Evolutionary conservation across 495 filamentous ascomycete genomes (phyloP).

Genomic region (Aspergillus cristatus): DNA sequence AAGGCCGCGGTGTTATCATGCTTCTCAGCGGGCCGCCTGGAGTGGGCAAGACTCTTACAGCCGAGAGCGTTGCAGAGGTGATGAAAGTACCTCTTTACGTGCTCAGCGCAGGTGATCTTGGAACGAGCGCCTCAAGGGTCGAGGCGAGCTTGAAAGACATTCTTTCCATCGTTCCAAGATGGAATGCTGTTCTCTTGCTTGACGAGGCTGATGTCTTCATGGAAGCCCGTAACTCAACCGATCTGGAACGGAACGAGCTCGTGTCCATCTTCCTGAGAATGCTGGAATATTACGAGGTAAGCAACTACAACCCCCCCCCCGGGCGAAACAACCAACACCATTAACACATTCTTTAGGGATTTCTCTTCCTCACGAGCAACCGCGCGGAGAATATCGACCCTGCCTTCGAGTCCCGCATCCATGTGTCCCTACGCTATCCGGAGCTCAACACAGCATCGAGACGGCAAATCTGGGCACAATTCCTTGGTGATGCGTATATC

Average conservation of each 20-base stretch:
- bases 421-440: conserved; percentile 38
- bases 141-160: conserved; percentile 42
- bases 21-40: conserved; percentile 34
- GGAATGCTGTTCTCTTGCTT: conserved; percentile 37
- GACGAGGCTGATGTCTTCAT: conserved; percentile 42
- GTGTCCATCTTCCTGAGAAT: conserved; percentile 44
- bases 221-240: conserved; percentile 22
- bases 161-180: conserved; percentile 38
- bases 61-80: conserved; percentile 26
- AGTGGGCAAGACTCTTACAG: conserved; percentile 36
- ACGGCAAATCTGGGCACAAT: conserved; percentile 21
- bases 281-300: conserved; percentile 41
- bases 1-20: conserved; percentile 28
- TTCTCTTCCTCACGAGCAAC: conserved; percentile 54
- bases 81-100: conserved; percentile 23
- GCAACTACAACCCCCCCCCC: conserved; percentile 12
- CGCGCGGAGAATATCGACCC: conserved; percentile 39
- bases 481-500: conserved; percentile 11
- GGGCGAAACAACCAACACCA: neutral
- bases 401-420: conserved; percentile 43
- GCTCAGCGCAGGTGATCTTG: conserved; percentile 49
- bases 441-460: conserved; percentile 25
- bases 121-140: conserved; percentile 36
- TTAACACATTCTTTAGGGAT: conserved; percentile 39
- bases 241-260: conserved; percentile 32